Base-by-base conservation (phyloP, 495 filamentous ascomycete species). In the Penicillium paradoxum region DNA sequence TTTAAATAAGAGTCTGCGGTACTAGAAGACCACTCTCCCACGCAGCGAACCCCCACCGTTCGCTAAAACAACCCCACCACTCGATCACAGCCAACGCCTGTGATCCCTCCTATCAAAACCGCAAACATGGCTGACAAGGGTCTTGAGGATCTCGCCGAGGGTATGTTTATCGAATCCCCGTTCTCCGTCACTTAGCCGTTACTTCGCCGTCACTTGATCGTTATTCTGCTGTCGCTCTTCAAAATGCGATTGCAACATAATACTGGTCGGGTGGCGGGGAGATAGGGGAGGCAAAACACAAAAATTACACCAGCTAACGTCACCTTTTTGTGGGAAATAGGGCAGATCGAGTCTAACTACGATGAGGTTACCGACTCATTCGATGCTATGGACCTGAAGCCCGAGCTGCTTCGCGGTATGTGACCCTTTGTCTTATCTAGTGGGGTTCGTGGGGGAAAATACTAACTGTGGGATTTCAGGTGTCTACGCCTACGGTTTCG, bases 321-420 rank as follows among this genome's bases (percentile, higher is more conserved):
- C 2, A 17, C 32, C 45, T 53, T 58, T 63, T 55, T 59, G 34
- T 45, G 21, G 11, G 36, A 49, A 66, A 67, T 76, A 95, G 95
- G 88, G 70, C 88, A 91, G 79, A 97, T 99, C 80, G 93, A 97
- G 79, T 96, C 91, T 67, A 99, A 97, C 88, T 99, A 99, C 78
- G 93, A 99, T 83, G 95, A 99, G 83, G 89, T 92, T 65, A 93
- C 91, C 72, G 93, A 99, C 76, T 95, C 91, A 52, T 98, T 98
- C 74, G 93, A 98, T 76, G 81, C 90, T 56, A 98, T 98, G 93
- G 85, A 86, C 76, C 82, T 98, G 66, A 96, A 95, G 83, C 63
- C 87, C 43, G 93, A 98, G 83, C 85, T 98, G 66, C 87, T 98
- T 65, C 91, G 93, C 79, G 93, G 90, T 93, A 85, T 77, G 85